Evolutionary conservation across 495 filamentous ascomycete species (phyloP), one percentile per base, ranked within the genome.

Genomic region (Evernia prunastri): DNA sequence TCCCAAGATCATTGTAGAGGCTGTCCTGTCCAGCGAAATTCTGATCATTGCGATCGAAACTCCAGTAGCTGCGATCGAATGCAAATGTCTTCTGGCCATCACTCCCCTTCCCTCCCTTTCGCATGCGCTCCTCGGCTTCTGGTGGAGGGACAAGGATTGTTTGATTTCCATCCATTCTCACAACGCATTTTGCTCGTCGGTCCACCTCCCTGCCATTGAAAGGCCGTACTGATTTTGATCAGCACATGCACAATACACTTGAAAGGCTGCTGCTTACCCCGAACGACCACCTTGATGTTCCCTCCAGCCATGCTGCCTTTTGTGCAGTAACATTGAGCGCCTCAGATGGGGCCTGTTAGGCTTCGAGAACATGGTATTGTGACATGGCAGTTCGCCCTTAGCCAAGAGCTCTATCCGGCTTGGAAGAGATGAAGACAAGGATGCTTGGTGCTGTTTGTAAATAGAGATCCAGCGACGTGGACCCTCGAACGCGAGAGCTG

Each of bases 261-360:
- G 25, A 27, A 31, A 11, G 27, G 4, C 27, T 59, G 4, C 27
- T 59, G n/a, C 56, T 40, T 31, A 59, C 56, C 62, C 77, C 94
- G 85, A 79, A 99, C 94, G 82, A 99, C 94, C 80, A 99, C 94
- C 89, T 97, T 99, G 75, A 99, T 99, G 74, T 99, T 99, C 76
- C 94, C 94, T 13, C 37, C 67, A 18, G 64, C 61, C 69, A 71
- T 71, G 29, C 17, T 60, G 59, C 20, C 45, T 51, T 23, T 5
- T 25, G 42, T 25, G 36, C 56, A 58, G 36, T 47, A 63, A 39
- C 65, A 67, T 63, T 35, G 27, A 45, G 53, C 59, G 51, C 31
- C 37, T 58, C 11, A 8, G 40, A 33, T 47, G 57, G 61, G 37
- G 51, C 53, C 29, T 53, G 29, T 29, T 15, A 63, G 53, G 40